Evolutionary conservation across 169 alveolate species (phyloP).

Genomic region (Plasmodium gonderi): DNA sequence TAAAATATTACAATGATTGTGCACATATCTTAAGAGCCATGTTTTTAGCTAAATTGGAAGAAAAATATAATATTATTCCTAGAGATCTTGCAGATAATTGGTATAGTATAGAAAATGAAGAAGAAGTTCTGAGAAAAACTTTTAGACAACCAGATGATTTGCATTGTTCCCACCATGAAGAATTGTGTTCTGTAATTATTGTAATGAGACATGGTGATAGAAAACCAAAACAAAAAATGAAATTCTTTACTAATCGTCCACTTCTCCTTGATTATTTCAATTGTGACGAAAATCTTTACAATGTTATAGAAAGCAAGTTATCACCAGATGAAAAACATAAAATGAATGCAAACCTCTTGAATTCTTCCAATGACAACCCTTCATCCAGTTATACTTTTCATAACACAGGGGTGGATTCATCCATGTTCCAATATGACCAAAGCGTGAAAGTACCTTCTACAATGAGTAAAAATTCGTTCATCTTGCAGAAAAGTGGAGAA

Average conservation of each 20-base stretch:
- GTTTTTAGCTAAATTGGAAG: conserved; percentile 81
- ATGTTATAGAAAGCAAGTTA: conserved; percentile 9
- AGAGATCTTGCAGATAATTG: conserved; percentile 80
- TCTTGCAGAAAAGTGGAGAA: conserved; percentile 1
- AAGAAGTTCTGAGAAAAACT: conserved; percentile 79
- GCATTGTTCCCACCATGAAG: conserved; percentile 87
- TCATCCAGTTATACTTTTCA: not conserved
- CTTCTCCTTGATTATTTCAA: conserved; percentile 86
- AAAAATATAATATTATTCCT: conserved; percentile 79
- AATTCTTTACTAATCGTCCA: conserved; percentile 90
- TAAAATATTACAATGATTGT: conserved; percentile 95
- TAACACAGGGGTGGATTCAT: not conserved
- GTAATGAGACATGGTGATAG: conserved; percentile 98
- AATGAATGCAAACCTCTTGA: not conserved
- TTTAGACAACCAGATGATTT: conserved; percentile 78
- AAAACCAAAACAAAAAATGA: conserved; percentile 97
- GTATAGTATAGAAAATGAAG: conserved; percentile 76
- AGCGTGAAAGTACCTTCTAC: not conserved
- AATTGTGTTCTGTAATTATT: conserved; percentile 95
- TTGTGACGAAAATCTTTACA: conserved; percentile 53
- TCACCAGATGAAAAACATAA: conserved; percentile 6
- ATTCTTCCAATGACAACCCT: not conserved
- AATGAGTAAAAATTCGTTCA: not conserved
- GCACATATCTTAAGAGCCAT: conserved; percentile 88
- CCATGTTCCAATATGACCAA: not conserved